Percentiles rank a stretch among this genome's conserved stretches.
Evolutionary conservation across 169 alveolate species (phyloP).

Genomic region (Plasmodium chabaudi): DNA sequence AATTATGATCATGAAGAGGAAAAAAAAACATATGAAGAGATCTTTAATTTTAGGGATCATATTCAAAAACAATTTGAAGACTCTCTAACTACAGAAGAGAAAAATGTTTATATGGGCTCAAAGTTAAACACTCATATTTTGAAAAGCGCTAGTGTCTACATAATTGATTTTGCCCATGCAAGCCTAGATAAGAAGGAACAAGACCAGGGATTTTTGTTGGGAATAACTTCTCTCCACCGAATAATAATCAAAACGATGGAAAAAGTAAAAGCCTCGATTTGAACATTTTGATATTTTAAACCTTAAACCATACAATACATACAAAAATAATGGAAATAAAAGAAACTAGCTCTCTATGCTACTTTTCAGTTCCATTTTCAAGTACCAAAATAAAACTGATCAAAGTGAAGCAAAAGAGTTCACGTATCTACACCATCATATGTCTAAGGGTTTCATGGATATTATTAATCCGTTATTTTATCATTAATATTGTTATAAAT

Average conservation of each 20-base stretch:
- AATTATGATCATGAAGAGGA: slow-evolving; percentile 17
- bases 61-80: slow-evolving; percentile 54
- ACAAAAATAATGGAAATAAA: no score
- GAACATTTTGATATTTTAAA: no score
- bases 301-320: no score
- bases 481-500: no score
- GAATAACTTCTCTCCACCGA: slow-evolving; percentile 71
- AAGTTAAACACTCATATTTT: slow-evolving; percentile 31
- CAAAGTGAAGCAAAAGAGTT: no score
- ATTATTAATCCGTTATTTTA: no score
- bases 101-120: slow-evolving; percentile 4
- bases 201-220: slow-evolving; percentile 81
- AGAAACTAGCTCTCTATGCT: no score
- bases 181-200: slow-evolving; percentile 68
- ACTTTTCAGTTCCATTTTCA: no score
- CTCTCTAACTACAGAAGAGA: slow-evolving; percentile 44
- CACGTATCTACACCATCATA: no score
- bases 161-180: slow-evolving; percentile 85
- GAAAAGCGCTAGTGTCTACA: slow-evolving; percentile 75
- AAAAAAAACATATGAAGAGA: slow-evolving; percentile 33
- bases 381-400: no score
- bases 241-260: slow-evolving; percentile 52
- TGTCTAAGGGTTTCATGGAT: no score
- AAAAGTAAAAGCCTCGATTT: slow-evolving; percentile 16
- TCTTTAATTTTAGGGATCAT: slow-evolving; percentile 19